Evolutionary conservation across 495 filamentous ascomycete species (phyloP).

Genomic region (Penicillium alfredii): DNA sequence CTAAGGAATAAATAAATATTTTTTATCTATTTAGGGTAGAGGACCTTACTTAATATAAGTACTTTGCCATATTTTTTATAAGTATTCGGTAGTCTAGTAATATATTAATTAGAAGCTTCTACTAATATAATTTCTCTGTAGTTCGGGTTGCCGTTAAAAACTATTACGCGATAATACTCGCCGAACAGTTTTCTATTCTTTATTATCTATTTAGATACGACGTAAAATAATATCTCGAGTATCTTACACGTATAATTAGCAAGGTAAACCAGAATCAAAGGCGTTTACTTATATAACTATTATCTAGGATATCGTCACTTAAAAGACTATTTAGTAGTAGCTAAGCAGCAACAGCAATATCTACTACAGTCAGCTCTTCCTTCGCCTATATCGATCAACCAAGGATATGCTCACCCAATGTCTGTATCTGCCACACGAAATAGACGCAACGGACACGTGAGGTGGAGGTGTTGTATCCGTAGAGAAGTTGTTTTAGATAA

Average conservation of each 20-base stretch:
- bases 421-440: constrained; percentile 27
- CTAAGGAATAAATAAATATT: no score
- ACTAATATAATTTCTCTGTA: constrained; percentile 5
- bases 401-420: constrained; percentile 9
- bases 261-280: neutral
- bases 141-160: constrained; percentile 5
- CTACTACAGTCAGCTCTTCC: constrained; percentile 8
- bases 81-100: constrained; percentile 5
- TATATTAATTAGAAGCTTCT: constrained; percentile 6
- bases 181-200: constrained; percentile 4
- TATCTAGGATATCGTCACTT: constrained; percentile 10
- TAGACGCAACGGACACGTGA: constrained; percentile 17
- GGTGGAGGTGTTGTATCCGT: constrained; percentile 21
- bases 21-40: neutral
- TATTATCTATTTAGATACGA: constrained; percentile 3
- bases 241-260: constrained; percentile 8
- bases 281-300: constrained; percentile 11
- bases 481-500: constrained; percentile 27
- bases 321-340: constrained; percentile 10
- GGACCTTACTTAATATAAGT: constrained; percentile 5
- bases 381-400: neutral
- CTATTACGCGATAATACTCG: constrained; percentile 2
- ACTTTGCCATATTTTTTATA: constrained; percentile 4
- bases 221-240: constrained; percentile 13
- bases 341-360: constrained; percentile 12